Evolutionary conservation across 2,329 filamentous ascomycete species (phyloP), one percentile per base, ranked within the genome.

Genomic region (Cadophora malorum): DNA sequence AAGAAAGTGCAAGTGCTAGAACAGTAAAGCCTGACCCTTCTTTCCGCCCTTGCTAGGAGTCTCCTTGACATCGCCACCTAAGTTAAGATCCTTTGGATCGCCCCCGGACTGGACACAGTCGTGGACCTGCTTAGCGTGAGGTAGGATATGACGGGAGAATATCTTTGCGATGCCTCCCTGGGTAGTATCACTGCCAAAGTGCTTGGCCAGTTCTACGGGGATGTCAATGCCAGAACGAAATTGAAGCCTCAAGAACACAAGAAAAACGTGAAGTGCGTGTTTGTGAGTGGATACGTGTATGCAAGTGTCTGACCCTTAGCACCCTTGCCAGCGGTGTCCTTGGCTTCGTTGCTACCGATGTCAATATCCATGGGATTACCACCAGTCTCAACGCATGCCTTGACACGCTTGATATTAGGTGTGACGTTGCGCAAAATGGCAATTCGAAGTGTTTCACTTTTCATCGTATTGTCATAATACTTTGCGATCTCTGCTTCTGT

Each of bases 111-210:
- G 19, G 38, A 59, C 60, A 47, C 65, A 60, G 6, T 60, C 41
- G 41, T 52, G 35, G 19, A 67, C 28, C 16, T 35, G 33, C 31
- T 53, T 58, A 16, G 49, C 53, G 14, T 60, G 45, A 5, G 60
- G 45, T 9, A 9, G 52, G 1, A 64, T 23, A 35, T 64, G 28
- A 5, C 65, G 49, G 14, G 41, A 60, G 33, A 59, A 64, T 19
- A 64, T 55, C 41, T 67, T 67, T 6, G 38, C 8, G 9, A 67
- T 49, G 33, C 38, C 65, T 1, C 71, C 2, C 85, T 82, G 73
- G 88, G 87, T 74, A 86, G 86, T 74, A 85, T 88, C 72, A 84
- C 83, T 63, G 12, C 70, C 70, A 58, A 70, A 68, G 25, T 62
- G 56, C 56, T 63, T 56, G 16, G 55, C 59, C 52, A 66, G 35